Percentiles rank a stretch among this genome's conserved stretches.
Conservation (phyloP, 257 asterid species). For the Gentiana dahurica region DNA sequence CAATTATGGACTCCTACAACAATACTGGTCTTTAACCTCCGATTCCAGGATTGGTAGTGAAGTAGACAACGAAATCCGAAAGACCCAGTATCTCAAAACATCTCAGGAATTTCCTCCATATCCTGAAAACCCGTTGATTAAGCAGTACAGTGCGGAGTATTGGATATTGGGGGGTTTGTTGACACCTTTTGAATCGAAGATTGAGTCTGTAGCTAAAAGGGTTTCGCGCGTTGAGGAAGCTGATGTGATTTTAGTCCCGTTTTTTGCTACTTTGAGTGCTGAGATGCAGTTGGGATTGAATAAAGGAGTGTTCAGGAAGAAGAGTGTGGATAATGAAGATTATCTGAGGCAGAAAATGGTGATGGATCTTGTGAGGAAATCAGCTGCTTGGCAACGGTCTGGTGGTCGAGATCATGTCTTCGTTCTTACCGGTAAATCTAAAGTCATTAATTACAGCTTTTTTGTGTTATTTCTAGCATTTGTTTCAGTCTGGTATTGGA, state of each 20-base stretch:
- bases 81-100: conserved; percentile 22
- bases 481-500: background rate
- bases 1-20: conserved; percentile 69
- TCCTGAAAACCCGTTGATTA: conserved; percentile 76
- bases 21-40: conserved; percentile 57
- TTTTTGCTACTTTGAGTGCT: conserved; percentile 85
- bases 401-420: conserved; percentile 94
- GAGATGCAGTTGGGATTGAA: conserved; percentile 68
- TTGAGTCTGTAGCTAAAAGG: conserved; percentile 59
- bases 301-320: conserved; percentile 80
- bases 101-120: conserved; percentile 36
- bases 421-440: conserved; percentile 67
- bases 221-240: conserved; percentile 47
- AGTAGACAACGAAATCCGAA: conserved; percentile 64
- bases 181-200: conserved; percentile 34
- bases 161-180: conserved; percentile 87
- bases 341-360: conserved; percentile 67
- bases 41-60: conserved; percentile 75
- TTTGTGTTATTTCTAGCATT: background rate
- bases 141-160: conserved; percentile 94
- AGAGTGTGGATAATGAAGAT: conserved; percentile 70
- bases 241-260: conserved; percentile 88
- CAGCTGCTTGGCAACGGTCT: conserved; percentile 77
- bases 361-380: conserved; percentile 54
- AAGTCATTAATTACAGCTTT: background rate